These are phyloP conservation scores for Limtongia smithiae DNA, from an alignment of 805 yeast genomes.

Conservation along the genomic window DNA sequence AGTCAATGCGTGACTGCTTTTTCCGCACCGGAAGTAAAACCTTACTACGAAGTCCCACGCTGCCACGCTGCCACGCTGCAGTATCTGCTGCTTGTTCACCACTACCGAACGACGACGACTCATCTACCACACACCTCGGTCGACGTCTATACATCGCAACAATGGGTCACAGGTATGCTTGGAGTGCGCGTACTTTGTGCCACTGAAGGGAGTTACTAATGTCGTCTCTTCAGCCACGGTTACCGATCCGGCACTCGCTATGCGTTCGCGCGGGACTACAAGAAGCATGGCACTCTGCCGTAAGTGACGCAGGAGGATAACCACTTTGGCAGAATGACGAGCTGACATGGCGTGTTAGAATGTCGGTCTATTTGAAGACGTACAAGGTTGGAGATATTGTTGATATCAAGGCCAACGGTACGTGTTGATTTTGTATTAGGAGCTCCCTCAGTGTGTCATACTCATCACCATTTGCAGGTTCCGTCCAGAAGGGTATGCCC, in stretches of 20 bases:
- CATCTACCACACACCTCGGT: neutral
- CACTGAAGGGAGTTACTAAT: neutral
- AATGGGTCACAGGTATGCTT: constrained; percentile 34
- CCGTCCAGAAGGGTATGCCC: constrained; percentile 99
- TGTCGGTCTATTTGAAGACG: constrained; percentile 95
- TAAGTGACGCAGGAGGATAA: constrained; percentile 8
- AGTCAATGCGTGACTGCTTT: neutral
- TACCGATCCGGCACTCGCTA: constrained; percentile 99
- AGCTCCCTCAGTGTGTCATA: too few species aligned
- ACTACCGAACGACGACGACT: neutral
- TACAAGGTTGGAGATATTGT: constrained; percentile 99
- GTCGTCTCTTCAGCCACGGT: too few species aligned
- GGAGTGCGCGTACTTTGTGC: neutral
- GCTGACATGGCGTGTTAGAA: constrained; percentile 2
- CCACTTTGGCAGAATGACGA: neutral
- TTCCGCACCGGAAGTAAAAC: neutral
- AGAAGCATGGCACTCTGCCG: constrained; percentile 90
- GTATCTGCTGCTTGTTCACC: neutral
- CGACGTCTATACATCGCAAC: constrained; percentile 11
- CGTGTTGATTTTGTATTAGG: neutral
- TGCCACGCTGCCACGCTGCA: neutral
- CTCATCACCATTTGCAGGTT: constrained; percentile 41
- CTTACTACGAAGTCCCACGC: neutral
- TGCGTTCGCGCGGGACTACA: constrained; percentile 99
- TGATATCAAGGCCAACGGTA: constrained; percentile 97